Base-by-base conservation (phyloP, 2,329 filamentous ascomycete genomes). In the Fusarium subglutinans region DNA sequence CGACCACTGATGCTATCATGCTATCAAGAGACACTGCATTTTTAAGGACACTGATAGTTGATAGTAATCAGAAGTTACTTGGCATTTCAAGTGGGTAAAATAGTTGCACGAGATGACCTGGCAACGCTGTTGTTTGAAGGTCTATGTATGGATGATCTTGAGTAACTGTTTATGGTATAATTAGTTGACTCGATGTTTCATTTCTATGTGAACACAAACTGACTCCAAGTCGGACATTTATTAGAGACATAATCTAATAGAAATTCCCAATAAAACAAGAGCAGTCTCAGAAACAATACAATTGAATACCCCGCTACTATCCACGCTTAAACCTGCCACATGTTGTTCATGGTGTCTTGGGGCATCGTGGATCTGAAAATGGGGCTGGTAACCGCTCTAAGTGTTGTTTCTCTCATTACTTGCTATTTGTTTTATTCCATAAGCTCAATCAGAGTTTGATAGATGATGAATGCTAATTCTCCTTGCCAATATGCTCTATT, bases 351-450 rank as follows among this genome's bases (percentile, higher is more conserved):
- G 20, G 28, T 66, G 48, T 66, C 55, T 70, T 33, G 71, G 71
- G 72, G 70, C 54, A 65, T 60, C 40, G 56, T 73, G 66, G 66
- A 55, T 55, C 55, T 47, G 17, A 43, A 74, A 56, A 44, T 54
- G 40, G 43, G 62, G 45, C 53, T 74, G 43, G 44, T 37, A 45
- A 55, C 43, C 17, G 17, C 24, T 45, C 17, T 17, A 41, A 60
- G 55, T 47, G 35, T 18, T 44, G 18, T 64, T 58, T 37, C 41
- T 50, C 30, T 28, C 51, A 55, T 41, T 28, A 15, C 45, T 55
- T 55, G 24, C 4, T 8, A 55, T 28, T n/a, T 13, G 11, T 28
- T 55, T 10, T 28, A 22, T 55, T n/a, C 20, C 10, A 41, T 14
- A 10, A 38, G 18, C 20, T 38, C 24, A 8, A 28, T 13, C 26